Base-by-base conservation (phyloP, 805 yeast genomes). In the Metschnikowia chrysomelidarum region DNA sequence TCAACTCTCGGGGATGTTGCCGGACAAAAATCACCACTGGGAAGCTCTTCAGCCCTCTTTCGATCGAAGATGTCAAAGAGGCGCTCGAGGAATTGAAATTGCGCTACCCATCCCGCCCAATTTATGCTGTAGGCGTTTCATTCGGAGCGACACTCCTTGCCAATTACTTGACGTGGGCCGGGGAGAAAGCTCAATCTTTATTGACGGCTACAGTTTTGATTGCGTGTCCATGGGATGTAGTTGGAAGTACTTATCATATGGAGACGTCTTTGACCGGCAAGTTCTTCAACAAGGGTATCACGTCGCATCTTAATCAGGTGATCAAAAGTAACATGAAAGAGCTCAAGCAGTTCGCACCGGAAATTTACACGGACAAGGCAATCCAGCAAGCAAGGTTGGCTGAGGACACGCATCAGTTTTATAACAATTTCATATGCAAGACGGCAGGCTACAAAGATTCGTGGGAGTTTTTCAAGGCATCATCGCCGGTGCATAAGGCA, bases 1-100 rank as follows among this genome's bases (percentile, higher is more conserved):
- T 83, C 42, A 85, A 84, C 53, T 64, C 80, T 4, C 66, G 95
- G 32, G 95, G 95, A 4, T 87, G 95, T 57, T 80, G 87, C 40
- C 64, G 82, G 31, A 73, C 88, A 5, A 68, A 71, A 33, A 60
- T 85, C 43, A 78, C 88, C 10, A 75, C 86, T 2, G 88, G 87
- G 1, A 71, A 70, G 47, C 62, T 86, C 42, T 87, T 81, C 60
- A 76, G 75, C 50, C 94, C 82, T 1, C 68, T 76, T 18, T 79
- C 88, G 74, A 78, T 86, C 1, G 79, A 76, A 38, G 95, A 86
- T 59, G 56, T 86, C 22, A 65, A 80, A 34, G 71, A 66, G 35
- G 70, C 77, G 7, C 64, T 86, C 34, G 59, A 69, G 32, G 71
- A 72, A 20, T 57, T 86, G 46, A 63, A 70, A 26, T 39, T 42